These are phyloP conservation scores for Candolleomyces eurysporus DNA, from an alignment of 768 basidiomycete species.

Conservation along the genomic window DNA sequence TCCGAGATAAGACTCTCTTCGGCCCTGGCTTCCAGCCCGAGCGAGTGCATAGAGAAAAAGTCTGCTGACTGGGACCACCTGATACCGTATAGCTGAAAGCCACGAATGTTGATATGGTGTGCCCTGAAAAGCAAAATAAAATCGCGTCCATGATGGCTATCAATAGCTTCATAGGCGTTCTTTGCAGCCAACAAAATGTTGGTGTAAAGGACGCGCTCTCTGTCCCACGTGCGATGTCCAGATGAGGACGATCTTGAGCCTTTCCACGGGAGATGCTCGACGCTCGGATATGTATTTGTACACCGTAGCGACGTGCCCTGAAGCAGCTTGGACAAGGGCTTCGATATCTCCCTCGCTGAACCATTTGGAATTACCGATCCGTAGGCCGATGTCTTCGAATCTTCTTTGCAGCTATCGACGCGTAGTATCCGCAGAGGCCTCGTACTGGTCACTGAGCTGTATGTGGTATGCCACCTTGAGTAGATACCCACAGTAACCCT, in stretches of 20 bases:
- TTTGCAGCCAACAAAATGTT: background rate
- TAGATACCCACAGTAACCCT: background rate
- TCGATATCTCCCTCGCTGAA: background rate
- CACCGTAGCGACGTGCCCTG: constrained; percentile 3
- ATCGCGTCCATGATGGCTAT: background rate
- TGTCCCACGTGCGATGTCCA: background rate
- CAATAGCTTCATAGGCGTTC: background rate
- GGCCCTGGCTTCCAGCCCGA: background rate
- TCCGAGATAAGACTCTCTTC: background rate
- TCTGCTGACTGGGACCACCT: too few species aligned
- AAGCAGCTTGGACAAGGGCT: background rate
- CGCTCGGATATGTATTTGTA: background rate
- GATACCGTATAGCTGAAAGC: too few species aligned
- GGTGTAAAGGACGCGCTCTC: background rate
- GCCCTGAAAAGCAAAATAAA: background rate
- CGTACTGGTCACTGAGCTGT: background rate
- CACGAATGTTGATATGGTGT: background rate
- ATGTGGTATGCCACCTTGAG: background rate
- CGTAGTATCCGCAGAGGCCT: background rate
- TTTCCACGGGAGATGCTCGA: background rate
- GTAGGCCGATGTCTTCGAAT: background rate
- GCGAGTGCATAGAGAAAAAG: too few species aligned
- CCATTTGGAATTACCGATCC: background rate
- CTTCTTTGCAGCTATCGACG: background rate
- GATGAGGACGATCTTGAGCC: background rate